Percentiles rank a stretch among this genome's conserved stretches.
Conservation (phyloP, 176 grass and related monocot species). For the maize (Zea mays) region Zm-B73-REFERENCE-NAM-5.0 NC_050102.1:171385501-171386000, state of each 20-base stretch:
- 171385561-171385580: conserved; percentile 53
- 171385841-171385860: conserved; percentile 32
- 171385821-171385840: conserved; percentile 39
- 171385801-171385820: conserved; percentile 36
- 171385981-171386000: conserved; percentile 58
- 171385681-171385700: conserved; percentile 26
- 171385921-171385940: conserved; percentile 83
- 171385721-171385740: conserved; percentile 53
- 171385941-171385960: conserved; percentile 1
- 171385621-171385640: conserved; percentile 38
- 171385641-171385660: conserved; percentile 68
- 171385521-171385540: conserved; percentile 43
- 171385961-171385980: conserved; percentile 36
- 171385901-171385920: conserved; percentile 67
- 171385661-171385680: conserved; percentile 60
- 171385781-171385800: conserved; percentile 63
- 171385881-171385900: conserved; percentile 55
- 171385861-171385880: not conserved
- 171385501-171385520: not conserved
- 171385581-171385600: conserved; percentile 26
- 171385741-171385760: conserved; percentile 53
- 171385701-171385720: conserved; percentile 25
- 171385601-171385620: conserved; percentile 50
- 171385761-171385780: conserved; percentile 69
- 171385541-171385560: conserved; percentile 60